Evolutionary conservation across 768 basidiomycete genomes (phyloP).

Genomic region (Calvatia gigantea): DNA sequence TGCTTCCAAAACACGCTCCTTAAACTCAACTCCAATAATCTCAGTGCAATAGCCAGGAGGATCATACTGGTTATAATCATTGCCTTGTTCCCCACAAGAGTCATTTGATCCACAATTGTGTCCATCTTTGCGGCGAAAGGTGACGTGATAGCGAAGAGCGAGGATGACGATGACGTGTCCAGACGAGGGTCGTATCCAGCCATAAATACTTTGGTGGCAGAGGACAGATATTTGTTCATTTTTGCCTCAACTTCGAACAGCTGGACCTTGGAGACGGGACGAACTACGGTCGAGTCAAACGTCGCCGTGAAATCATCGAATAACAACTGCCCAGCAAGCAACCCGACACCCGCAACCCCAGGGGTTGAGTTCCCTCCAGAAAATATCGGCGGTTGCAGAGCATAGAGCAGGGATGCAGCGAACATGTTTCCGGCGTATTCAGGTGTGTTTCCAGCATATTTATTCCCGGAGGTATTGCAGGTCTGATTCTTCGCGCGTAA

Average conservation of each 20-base stretch:
- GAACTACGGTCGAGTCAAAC: background rate
- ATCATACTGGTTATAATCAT: constrained; percentile 6
- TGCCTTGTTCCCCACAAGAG: constrained; percentile 1
- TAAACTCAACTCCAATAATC: constrained; percentile 1
- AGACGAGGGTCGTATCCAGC: background rate
- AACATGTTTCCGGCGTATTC: background rate
- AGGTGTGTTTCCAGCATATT: background rate
- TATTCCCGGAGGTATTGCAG: background rate
- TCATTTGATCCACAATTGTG: background rate
- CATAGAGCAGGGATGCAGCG: constrained; percentile 1
- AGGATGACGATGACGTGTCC: background rate
- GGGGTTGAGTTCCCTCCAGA: background rate
- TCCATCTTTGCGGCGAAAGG: background rate
- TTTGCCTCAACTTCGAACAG: background rate
- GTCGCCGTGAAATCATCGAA: constrained; percentile 4
- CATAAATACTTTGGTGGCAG: background rate
- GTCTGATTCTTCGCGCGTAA: background rate
- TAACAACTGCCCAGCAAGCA: constrained; percentile 3
- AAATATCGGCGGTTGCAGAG: background rate
- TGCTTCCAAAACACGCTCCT: constrained; percentile 8
- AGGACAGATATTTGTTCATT: background rate
- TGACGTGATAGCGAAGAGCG: background rate
- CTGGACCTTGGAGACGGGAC: background rate
- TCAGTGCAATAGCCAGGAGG: background rate
- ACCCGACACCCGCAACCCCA: background rate